Base-by-base conservation (phyloP, 2,329 filamentous ascomycete genomes). In the Coniochaeta sp. region DNA sequence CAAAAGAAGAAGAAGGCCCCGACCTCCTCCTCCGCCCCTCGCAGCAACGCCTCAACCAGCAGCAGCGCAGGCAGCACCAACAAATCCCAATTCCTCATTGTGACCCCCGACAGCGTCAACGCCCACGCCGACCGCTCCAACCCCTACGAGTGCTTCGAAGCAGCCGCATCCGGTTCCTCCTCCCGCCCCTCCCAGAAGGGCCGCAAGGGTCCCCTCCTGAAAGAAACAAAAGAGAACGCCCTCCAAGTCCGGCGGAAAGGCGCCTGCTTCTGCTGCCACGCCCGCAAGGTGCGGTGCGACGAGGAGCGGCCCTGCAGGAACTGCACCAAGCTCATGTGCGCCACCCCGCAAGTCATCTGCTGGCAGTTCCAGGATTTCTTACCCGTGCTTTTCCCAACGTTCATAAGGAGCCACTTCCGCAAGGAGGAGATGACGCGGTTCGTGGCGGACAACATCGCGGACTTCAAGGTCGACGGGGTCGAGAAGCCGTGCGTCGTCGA, bases 201-300 rank as follows among this genome's bases (percentile, higher is more conserved):
- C 2, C 71, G 79, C 49, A 82, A 82, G 59, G 79, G 79, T 0
- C 78, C 78, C 1, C 63, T 82, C 32, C 74, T 76, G 24, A 69
- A 74, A 46, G 72, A 76, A n/a, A 77, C 72, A 27, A 80, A 80
- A 60, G 70, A 79, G 62, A 75, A 70, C 45, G 79, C 79, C 1
- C 67, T 81, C 2, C 71, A 78, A 51, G 77, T 82, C 10, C 72
- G 79, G 14, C 71, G 77, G 28, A 63, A 71, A 4, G 78, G 79
- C 6, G 79, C 79, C 9, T 82, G 79, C 60, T 82, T 82, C 66
- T 79, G 77, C 65, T 82, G 79, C 59, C 77, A 79, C 59, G 76
- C 74, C 52, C 76, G 79, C 56, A 82, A 82, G 62, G 79, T 82
- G 51, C 77, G 75, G 61, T 82, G 79, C 56, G 77, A 80, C 61